Conservation (phyloP, 371 early-diverging fungal genomes). For the Lichtheimia hyalospora region DNA sequence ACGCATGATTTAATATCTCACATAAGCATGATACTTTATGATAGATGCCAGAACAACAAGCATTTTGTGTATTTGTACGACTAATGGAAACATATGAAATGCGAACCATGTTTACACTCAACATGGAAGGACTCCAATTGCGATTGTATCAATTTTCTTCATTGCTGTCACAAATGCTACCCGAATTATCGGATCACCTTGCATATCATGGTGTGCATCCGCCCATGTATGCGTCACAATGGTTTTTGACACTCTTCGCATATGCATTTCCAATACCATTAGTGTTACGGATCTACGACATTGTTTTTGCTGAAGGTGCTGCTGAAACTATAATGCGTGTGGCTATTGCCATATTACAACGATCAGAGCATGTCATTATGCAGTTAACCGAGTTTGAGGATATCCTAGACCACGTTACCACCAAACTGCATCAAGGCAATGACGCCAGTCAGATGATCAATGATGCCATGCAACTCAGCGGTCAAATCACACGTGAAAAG, state of each 20-base stretch:
- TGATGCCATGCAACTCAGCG: slow-evolving; percentile 72
- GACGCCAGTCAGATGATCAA: slow-evolving; percentile 66
- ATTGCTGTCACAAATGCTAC: slow-evolving; percentile 75
- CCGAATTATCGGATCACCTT: slow-evolving; percentile 76
- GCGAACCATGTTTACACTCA: slow-evolving; percentile 71
- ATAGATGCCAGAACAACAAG: slow-evolving; percentile 87
- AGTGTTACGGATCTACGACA: slow-evolving; percentile 79
- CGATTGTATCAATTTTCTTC: slow-evolving; percentile 81
- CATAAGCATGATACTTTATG: background rate
- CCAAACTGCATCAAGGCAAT: slow-evolving; percentile 74
- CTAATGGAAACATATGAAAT: slow-evolving; percentile 82
- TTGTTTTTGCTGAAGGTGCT: slow-evolving; percentile 82
- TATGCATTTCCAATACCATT: slow-evolving; percentile 79
- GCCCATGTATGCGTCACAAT: slow-evolving; percentile 87
- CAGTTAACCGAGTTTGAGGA: slow-evolving; percentile 78
- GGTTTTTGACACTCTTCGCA: slow-evolving; percentile 88
- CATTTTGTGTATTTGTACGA: slow-evolving; percentile 81
- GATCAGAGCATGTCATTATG: slow-evolving; percentile 68
- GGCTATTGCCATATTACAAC: slow-evolving; percentile 78
- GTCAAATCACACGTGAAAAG: slow-evolving; percentile 63
- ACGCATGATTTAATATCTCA: background rate
- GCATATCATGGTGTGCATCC: slow-evolving; percentile 68
- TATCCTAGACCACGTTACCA: slow-evolving; percentile 73
- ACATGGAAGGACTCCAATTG: slow-evolving; percentile 82
- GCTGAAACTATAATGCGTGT: slow-evolving; percentile 84